phyloP scores from a whole-genome alignment of 345 rosid species.

The Camelina hispida region DNA sequence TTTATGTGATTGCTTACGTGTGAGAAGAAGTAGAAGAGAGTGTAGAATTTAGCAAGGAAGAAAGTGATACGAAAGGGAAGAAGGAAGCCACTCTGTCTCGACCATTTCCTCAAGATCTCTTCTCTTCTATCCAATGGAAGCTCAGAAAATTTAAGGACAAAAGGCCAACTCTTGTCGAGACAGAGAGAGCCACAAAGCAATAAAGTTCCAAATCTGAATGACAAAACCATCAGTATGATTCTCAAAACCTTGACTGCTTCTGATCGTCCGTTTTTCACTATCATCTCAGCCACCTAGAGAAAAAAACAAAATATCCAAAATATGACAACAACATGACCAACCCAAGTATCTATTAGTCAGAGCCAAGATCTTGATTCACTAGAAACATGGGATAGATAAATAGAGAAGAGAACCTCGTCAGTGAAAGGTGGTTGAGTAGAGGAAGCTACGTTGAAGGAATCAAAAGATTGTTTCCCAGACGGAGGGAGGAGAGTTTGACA shows the following conservation, averaged over 20 bases:
- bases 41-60: conserved; percentile 55
- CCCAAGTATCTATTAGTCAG: not conserved
- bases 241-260: conserved; percentile 50
- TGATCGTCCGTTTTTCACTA: conserved; percentile 51
- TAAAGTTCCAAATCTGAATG: conserved; percentile 70
- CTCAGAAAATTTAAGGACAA: conserved; percentile 68
- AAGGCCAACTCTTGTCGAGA: conserved; percentile 68
- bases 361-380: too few relatives aligned
- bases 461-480: conserved; percentile 29
- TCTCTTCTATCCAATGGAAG: conserved; percentile 65
- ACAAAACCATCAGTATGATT: conserved; percentile 53
- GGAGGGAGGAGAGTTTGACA: conserved; percentile 68
- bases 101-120: conserved; percentile 63
- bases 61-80: conserved; percentile 61
- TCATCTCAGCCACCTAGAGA: conserved; percentile 54
- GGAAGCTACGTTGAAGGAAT: conserved; percentile 55
- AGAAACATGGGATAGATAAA: too few relatives aligned
- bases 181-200: conserved; percentile 69
- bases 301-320: not conserved
- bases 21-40: conserved; percentile 60
- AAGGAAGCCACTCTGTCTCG: conserved; percentile 38
- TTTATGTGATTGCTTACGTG: conserved; percentile 49
- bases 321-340: not conserved
- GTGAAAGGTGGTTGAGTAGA: conserved; percentile 64
- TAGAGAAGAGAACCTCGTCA: conserved; percentile 58